phyloP scores from a whole-genome alignment of 2,329 filamentous ascomycete species.

The Aureobasidium sp. region DNA sequence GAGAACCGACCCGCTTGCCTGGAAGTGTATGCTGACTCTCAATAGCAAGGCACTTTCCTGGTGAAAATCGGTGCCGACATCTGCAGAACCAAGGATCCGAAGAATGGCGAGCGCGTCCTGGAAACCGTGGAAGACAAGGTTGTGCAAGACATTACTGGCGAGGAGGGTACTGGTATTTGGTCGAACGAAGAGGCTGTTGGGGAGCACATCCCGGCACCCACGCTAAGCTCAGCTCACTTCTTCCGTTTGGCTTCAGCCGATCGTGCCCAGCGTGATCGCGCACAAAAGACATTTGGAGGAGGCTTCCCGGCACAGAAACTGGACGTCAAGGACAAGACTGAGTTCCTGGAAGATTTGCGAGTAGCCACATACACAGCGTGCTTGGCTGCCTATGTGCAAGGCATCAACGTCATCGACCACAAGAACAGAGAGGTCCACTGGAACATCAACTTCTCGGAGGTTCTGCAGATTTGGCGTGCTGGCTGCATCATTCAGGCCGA shows the following conservation, averaged over 20 bases:
- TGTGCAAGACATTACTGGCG: constrained; percentile 57
- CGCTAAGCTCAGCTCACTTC: constrained; percentile 54
- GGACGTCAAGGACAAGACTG: constrained; percentile 23
- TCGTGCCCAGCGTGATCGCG: constrained; percentile 44
- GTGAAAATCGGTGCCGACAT: constrained; percentile 56
- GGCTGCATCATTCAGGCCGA: constrained; percentile 66
- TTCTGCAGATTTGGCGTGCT: constrained; percentile 56
- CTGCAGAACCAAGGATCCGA: constrained; percentile 42
- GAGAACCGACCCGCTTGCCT: not conserved
- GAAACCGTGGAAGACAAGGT: constrained; percentile 60
- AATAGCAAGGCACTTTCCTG: constrained; percentile 48
- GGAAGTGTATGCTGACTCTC: not conserved
- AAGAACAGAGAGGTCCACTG: constrained; percentile 52
- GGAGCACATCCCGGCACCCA: constrained; percentile 55
- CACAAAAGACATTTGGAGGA: constrained; percentile 38
- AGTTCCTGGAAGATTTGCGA: constrained; percentile 49
- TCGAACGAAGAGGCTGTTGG: constrained; percentile 52
- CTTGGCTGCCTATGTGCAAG: constrained; percentile 55
- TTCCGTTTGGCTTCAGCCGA: constrained; percentile 57
- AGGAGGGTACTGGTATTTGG: constrained; percentile 61
- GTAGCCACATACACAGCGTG: constrained; percentile 53
- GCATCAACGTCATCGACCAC: constrained; percentile 53
- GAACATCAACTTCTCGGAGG: constrained; percentile 44
- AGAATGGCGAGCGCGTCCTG: constrained; percentile 41
- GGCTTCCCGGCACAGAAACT: constrained; percentile 32